A percentile compares a stretch with the other conserved stretches of the same genome.
phyloP scores from a whole-genome alignment of 768 basidiomycete species.

The Suillus brevipes region DNA sequence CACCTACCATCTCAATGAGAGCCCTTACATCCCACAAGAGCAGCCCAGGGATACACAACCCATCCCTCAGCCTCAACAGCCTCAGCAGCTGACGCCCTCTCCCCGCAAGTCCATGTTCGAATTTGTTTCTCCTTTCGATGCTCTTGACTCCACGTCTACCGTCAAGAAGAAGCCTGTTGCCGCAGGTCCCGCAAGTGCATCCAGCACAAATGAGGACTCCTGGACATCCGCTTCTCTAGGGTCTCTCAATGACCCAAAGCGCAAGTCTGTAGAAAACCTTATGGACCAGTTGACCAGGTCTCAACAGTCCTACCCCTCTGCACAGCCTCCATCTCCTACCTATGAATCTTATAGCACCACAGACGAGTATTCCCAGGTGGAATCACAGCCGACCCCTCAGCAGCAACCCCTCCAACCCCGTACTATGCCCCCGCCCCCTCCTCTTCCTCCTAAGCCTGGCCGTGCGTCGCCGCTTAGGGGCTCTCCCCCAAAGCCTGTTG shows the following conservation, averaged over 20 bases:
- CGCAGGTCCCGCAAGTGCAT: conserved; percentile 37
- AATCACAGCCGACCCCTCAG: conserved; percentile 27
- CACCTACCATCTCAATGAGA: conserved; percentile 46
- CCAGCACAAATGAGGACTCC: conserved; percentile 57
- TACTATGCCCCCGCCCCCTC: conserved; percentile 53
- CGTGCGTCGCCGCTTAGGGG: conserved; percentile 54
- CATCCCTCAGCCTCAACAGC: conserved; percentile 36
- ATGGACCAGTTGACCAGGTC: conserved; percentile 68
- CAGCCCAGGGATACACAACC: conserved; percentile 27
- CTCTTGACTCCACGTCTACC: conserved; percentile 48
- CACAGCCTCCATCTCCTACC: conserved; percentile 39
- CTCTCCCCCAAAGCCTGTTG: conserved; percentile 64
- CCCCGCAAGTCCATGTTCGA: conserved; percentile 84
- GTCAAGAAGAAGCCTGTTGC: conserved; percentile 75
- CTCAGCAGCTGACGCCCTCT: conserved; percentile 49
- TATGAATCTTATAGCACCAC: conserved; percentile 39
- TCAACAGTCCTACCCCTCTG: conserved; percentile 33
- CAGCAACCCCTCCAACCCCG: conserved; percentile 38
- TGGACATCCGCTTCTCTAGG: conserved; percentile 45
- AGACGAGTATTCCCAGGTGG: conserved; percentile 48
- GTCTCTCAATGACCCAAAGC: conserved; percentile 53
- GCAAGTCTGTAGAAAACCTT: conserved; percentile 81
- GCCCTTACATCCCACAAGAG: conserved; percentile 23
- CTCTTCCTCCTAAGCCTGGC: conserved; percentile 61
- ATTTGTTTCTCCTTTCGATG: conserved; percentile 83